phyloP scores from a whole-genome alignment of 495 filamentous ascomycete genomes.

The Cryomyces antarcticus region DNA sequence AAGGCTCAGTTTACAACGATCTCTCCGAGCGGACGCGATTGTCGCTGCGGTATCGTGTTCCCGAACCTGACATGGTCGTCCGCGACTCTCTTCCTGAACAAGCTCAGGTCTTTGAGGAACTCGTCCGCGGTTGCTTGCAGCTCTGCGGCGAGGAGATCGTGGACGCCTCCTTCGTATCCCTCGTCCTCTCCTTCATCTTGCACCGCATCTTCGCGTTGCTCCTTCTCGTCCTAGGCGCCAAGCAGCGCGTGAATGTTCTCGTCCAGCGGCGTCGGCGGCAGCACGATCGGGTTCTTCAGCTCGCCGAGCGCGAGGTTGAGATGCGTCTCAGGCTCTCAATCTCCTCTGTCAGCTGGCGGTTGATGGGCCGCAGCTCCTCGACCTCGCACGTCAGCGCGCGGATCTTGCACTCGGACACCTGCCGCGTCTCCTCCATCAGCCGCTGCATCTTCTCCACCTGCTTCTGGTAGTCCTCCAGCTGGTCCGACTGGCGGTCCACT shows the following conservation, averaged over 20 bases:
- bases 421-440: slow-evolving; percentile 76
- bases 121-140: slow-evolving; percentile 50
- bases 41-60: too few relatives aligned
- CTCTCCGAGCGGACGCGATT: too few relatives aligned
- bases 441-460: slow-evolving; percentile 71
- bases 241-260: slow-evolving; percentile 10
- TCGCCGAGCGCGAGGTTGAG: slow-evolving; percentile 70
- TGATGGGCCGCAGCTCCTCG: slow-evolving; percentile 18
- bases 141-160: slow-evolving; percentile 29
- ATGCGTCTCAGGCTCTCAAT: slow-evolving; percentile 79
- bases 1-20: too few relatives aligned
- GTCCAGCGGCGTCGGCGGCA: slow-evolving; percentile 18
- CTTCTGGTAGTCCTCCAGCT: slow-evolving; percentile 80
- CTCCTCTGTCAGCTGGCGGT: slow-evolving; percentile 48
- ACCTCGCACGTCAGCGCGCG: slow-evolving; percentile 56
- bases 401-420: slow-evolving; percentile 84
- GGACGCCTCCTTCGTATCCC: slow-evolving; percentile 17
- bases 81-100: slow-evolving; percentile 67
- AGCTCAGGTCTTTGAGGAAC: slow-evolving; percentile 44
- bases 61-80: slow-evolving; percentile 48
- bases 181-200: slow-evolving; percentile 27
- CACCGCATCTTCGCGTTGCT: slow-evolving; percentile 15
- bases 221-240: slow-evolving; percentile 14
- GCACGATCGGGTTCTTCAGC: slow-evolving; percentile 69
- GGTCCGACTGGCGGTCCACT: slow-evolving; percentile 32